Base-by-base conservation (phyloP, 345 rosid species). In the Aurinia saxatilis region DNA sequence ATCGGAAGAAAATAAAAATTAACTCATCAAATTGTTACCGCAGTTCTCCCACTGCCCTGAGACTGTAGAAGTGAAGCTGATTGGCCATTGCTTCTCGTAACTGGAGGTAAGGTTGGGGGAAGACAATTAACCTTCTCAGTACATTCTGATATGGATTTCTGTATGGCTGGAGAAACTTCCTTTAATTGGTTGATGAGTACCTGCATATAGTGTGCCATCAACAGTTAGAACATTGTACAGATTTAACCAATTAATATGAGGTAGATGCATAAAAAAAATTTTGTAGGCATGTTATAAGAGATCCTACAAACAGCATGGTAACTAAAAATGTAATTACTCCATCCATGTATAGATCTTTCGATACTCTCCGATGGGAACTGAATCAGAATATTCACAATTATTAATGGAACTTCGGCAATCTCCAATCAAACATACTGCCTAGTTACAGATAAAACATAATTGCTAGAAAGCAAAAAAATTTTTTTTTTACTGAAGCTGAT, bases 151-250 rank as follows among this genome's bases (percentile, higher is more conserved):
- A 93, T 90, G 41, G 99, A 90, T 37, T 76, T 80, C 63, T 93
- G 90, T 65, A 90, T 86, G 47, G 96, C 68, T 62, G 97, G 99
- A 72, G 86, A 83, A 67, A 86, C 97, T 55, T 93, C 92, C 77
- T 87, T 88, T 44, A 93, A 78, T 71, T 93, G 97, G 67, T 93
- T 86, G 65, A 87, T 82, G 58, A 93, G 96, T 74, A 88, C 99
- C 99, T 93, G 79, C 39, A 74, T 16, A 69, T 31, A 45, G 54
- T 67, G 73, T 63, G 50, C 58, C 68, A 51, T 59, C 61, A 39
- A 46, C 30, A 47, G 61, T 38, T 65, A 70, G 50, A 38, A 50
- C 44, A 57, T 36, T 10, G 25, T 18, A 18, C 42, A 44, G 34
- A 51, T 21, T 25, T 12, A 50, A 42, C 56, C 42, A 50, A 47